These are phyloP conservation scores for Cyberlindnera saturnus DNA, from an alignment of 805 yeast species.

Conservation along the genomic window DNA sequence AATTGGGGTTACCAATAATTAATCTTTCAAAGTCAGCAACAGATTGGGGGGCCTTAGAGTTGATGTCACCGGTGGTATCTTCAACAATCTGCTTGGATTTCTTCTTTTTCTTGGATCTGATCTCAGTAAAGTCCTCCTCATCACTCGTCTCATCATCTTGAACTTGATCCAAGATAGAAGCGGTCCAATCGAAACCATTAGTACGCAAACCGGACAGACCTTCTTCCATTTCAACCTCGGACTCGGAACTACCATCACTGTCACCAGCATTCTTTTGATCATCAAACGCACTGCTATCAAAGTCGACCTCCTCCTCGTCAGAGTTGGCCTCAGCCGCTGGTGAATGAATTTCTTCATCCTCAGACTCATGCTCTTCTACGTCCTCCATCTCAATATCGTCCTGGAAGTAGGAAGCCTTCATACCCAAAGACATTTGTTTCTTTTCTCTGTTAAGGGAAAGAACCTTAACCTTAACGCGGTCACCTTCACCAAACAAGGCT, in stretches of 20 bases:
- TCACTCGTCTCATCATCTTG: conserved; percentile 48
- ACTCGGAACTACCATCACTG: conserved; percentile 15
- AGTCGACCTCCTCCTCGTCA: conserved; percentile 14
- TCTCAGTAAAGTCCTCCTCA: conserved; percentile 42
- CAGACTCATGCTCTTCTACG: conserved; percentile 25
- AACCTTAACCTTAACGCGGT: conserved; percentile 80
- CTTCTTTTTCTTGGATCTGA: conserved; percentile 41
- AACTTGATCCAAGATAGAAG: conserved; percentile 78
- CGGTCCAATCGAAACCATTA: conserved; percentile 94
- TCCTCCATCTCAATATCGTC: conserved; percentile 30
- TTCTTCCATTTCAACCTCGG: conserved; percentile 24
- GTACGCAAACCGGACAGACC: conserved; percentile 59
- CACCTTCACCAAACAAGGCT: conserved; percentile 80
- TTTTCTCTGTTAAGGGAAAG: conserved; percentile 56
- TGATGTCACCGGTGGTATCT: conserved; percentile 81
- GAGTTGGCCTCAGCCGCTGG: conserved; percentile 7
- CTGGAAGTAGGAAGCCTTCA: conserved; percentile 87
- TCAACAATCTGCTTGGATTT: conserved; percentile 39
- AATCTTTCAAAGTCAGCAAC: conserved; percentile 88
- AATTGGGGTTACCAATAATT: conserved; percentile 86
- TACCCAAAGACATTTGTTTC: conserved; percentile 78
- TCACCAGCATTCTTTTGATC: conserved; percentile 11
- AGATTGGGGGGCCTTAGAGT: conserved; percentile 86
- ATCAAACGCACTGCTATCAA: conserved; percentile 1
- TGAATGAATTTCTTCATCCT: conserved; percentile 17